Evolutionary conservation across 306 rosid species (phyloP).

Genomic region (Prinsepia uniflora): DNA sequence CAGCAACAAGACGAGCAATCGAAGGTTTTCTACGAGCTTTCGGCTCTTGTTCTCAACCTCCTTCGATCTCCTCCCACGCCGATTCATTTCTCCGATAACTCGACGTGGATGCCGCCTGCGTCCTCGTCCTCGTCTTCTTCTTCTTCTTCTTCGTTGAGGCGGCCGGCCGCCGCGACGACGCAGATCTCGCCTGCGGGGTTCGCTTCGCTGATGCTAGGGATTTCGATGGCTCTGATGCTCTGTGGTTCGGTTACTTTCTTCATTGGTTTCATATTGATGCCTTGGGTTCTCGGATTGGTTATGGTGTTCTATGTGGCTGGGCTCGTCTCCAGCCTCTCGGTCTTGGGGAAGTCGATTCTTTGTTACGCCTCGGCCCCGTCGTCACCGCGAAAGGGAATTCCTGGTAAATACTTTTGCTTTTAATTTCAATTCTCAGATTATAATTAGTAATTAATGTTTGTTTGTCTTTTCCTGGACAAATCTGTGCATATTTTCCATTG

Average conservation of each 20-base stretch:
- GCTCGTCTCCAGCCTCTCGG: slow-evolving; percentile 53
- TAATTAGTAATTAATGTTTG: not conserved
- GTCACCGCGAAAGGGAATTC: slow-evolving; percentile 52
- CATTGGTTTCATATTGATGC: slow-evolving; percentile 83
- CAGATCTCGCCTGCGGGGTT: slow-evolving; percentile 79
- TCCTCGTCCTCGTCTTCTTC: slow-evolving; percentile 7
- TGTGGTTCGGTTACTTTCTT: slow-evolving; percentile 93
- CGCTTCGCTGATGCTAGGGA: slow-evolving; percentile 72
- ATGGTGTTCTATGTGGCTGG: slow-evolving; percentile 74
- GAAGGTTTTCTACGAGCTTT: slow-evolving; percentile 58
- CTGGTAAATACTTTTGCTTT: slow-evolving; percentile 38
- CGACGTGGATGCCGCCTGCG: slow-evolving; percentile 4
- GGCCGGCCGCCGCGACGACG: slow-evolving; percentile 5
- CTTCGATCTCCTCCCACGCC: slow-evolving; percentile 63
- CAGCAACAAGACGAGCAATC: slow-evolving; percentile 48
- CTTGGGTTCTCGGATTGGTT: slow-evolving; percentile 79
- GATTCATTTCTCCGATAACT: slow-evolving; percentile 37
- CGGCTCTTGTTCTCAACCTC: slow-evolving; percentile 62
- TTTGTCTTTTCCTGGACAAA: not conserved
- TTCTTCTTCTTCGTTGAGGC: slow-evolving; percentile 11
- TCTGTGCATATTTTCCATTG: not conserved
- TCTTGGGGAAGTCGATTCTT: slow-evolving; percentile 64
- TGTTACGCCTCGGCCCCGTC: slow-evolving; percentile 46
- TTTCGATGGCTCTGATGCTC: slow-evolving; percentile 81
- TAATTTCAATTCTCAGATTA: too few relatives aligned